Conservation (phyloP, 306 rosid genomes). For the Vigna nakashimae region DNA sequence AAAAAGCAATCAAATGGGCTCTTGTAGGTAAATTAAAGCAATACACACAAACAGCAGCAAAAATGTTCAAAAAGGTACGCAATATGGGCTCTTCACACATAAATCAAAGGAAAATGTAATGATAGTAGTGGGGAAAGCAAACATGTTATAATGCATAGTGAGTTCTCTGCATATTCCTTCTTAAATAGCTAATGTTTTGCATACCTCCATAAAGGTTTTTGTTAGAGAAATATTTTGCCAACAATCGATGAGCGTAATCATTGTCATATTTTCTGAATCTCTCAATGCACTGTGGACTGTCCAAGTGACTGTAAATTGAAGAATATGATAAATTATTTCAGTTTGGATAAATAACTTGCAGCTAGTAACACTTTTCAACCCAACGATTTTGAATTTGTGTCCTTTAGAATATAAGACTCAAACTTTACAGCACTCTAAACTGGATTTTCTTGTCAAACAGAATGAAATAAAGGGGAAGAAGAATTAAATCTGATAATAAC, state of each 20-base stretch:
- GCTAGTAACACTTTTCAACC: conserved; percentile 17
- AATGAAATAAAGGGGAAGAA: background rate
- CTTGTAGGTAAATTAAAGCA: background rate
- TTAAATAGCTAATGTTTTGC: conserved; percentile 23
- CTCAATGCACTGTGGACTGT: conserved; percentile 48
- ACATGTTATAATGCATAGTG: conserved; percentile 25
- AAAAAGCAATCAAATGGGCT: background rate
- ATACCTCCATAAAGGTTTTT: conserved; percentile 54
- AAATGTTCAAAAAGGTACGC: conserved; percentile 2
- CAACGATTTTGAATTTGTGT: conserved; percentile 10
- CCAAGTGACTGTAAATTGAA: conserved; percentile 55
- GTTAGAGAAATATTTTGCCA: conserved; percentile 57
- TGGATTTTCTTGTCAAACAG: background rate
- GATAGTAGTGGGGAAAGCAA: conserved; percentile 26
- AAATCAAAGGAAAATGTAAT: conserved; percentile 36
- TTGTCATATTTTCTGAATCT: conserved; percentile 54
- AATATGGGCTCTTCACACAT: background rate
- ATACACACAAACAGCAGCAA: background rate
- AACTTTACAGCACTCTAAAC: background rate
- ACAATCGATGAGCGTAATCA: conserved; percentile 51
- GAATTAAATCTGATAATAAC: conserved; percentile 5
- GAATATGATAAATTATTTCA: conserved; percentile 32
- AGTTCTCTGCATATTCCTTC: conserved; percentile 19
- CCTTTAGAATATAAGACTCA: conserved; percentile 26
- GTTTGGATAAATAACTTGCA: conserved; percentile 21